Evolutionary conservation across 2,329 filamentous ascomycete genomes (phyloP).

Genomic region (Celoporthe dispersa): DNA sequence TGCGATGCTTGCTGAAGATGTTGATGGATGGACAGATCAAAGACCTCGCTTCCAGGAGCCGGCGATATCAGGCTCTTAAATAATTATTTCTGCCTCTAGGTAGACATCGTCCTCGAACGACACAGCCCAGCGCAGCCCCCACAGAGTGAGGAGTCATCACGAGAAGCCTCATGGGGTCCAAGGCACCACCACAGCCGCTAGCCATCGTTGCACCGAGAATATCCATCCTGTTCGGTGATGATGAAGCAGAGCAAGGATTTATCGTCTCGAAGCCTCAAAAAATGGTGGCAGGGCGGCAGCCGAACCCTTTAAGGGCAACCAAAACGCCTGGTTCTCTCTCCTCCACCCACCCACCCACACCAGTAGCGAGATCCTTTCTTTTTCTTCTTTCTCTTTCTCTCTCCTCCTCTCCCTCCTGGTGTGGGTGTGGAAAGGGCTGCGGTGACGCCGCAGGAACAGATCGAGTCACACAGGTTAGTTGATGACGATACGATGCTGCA

Average conservation of each 20-base stretch:
- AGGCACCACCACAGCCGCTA: not conserved
- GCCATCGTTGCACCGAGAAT: not conserved
- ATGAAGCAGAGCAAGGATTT: not conserved
- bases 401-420: not conserved
- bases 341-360: not conserved
- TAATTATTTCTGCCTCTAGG: not conserved
- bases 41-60: not conserved
- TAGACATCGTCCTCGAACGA: not conserved
- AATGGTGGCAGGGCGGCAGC: not conserved
- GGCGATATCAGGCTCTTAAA: not conserved
- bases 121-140: slow-evolving; percentile 1
- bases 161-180: slow-evolving; percentile 4
- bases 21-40: not conserved
- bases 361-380: not conserved
- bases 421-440: not conserved
- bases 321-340: not conserved
- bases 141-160: not conserved
- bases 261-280: not conserved
- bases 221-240: not conserved
- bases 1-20: not conserved
- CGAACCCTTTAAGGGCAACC: not conserved
- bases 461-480: not conserved
- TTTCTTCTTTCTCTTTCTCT: not conserved
- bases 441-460: slow-evolving; percentile 3
- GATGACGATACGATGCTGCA: not conserved